Evolutionary conservation across 495 filamentous ascomycete genomes (phyloP), one percentile per base, ranked within the genome.

Genomic region (Aspergillus asperescens): DNA sequence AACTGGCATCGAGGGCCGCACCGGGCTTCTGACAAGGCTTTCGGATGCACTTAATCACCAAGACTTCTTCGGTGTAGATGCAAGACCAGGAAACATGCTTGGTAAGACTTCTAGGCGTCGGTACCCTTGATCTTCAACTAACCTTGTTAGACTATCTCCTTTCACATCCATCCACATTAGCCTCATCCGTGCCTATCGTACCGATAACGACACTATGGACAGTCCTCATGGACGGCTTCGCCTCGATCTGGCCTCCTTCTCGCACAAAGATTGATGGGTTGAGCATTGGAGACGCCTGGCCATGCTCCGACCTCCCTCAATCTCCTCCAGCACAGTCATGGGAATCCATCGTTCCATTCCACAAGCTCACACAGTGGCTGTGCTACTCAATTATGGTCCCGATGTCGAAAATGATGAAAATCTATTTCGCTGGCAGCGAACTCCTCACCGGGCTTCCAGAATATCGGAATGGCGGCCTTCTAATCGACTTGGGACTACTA

Each of bases 231-330:
- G 84, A 92, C 54, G 89, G 93, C 1, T 79, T 98, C 3, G 77
- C 83, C 7, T 77, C 84, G 1, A 90, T 97, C 66, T 98, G 93
- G 93, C 94, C 94, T 0, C 67, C 84, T 0, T 90, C 90, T 0
- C 80, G 94, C 35, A 96, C 92, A 5, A 83, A 87, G 55, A 86
- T 98, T 57, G 89, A 95, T 62, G 89, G 89, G 5, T 77, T 91
- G 25, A 83, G 90, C 0, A 84, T 98, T 43, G 93, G 93, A 37
- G 93, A 98, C 63, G 93, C 94, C 23, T 98, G 93, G 93, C 86
- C 83, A 0, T 96, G 90, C 66, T 85, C 84, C 28, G 79, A 82
- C 40, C 84, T 97, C 78, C 90, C 91, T 1, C 69, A 68, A 19
- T 83, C 81, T 3, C 82, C 87, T 15, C 86, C 86, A 16, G 79